phyloP scores from a whole-genome alignment of 257 asterid genomes.

The Marsdenia floribunda region DNA sequence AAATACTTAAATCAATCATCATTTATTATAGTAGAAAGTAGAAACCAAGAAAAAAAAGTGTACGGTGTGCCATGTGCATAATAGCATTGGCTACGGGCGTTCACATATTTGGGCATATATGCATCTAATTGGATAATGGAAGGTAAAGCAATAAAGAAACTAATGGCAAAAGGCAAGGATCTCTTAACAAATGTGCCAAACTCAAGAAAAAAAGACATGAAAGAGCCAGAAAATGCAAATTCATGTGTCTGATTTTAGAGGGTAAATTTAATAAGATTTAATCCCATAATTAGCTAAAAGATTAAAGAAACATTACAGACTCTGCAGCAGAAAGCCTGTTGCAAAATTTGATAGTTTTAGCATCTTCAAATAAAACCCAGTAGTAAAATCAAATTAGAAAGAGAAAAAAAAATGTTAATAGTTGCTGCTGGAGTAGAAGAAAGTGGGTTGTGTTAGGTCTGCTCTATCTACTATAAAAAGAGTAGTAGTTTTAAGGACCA shows the following conservation, averaged over 20 bases:
- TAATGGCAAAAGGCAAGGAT: slow-evolving; percentile 30
- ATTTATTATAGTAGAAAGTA: not conserved
- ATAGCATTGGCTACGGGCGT: not conserved
- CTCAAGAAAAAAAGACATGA: slow-evolving; percentile 13
- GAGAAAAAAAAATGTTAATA: no score
- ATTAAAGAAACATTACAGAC: not conserved
- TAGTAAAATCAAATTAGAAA: slow-evolving; percentile 10
- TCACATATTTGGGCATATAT: not conserved
- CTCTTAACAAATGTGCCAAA: slow-evolving; percentile 27
- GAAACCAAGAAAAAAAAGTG: not conserved
- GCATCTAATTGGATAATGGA: not conserved
- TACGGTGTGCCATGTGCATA: not conserved
- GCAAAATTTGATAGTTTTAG: not conserved
- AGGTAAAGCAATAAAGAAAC: not conserved
- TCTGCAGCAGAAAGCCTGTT: not conserved
- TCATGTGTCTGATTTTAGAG: slow-evolving; percentile 1
- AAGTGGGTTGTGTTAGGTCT: slow-evolving; percentile 42
- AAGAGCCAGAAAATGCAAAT: slow-evolving; percentile 7
- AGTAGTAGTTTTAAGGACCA: slow-evolving; percentile 24
- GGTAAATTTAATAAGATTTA: not conserved
- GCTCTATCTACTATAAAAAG: slow-evolving; percentile 22
- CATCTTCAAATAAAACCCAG: not conserved
- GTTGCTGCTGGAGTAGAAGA: not conserved
- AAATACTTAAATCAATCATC: not conserved
- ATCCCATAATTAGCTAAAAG: not conserved